Evolutionary conservation across 805 yeast species (phyloP).

Genomic region (Ogataea neopini): DNA sequence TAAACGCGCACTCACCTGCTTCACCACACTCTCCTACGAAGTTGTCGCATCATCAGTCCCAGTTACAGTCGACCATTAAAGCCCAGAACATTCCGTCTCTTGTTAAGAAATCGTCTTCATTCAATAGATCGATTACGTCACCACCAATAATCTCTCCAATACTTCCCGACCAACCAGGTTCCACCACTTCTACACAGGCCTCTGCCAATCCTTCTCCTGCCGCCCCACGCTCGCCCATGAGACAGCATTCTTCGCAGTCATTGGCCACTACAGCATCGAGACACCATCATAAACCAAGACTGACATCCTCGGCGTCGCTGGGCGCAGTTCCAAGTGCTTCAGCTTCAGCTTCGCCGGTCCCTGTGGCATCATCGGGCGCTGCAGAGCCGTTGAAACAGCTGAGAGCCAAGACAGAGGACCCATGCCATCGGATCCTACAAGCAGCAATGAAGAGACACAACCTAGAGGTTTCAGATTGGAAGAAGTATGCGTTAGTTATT

Average conservation of each 20-base stretch:
- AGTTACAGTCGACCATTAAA: slow-evolving; percentile 25
- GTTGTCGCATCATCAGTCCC: slow-evolving; percentile 25
- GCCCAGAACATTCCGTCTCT: slow-evolving; percentile 19
- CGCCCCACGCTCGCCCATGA: slow-evolving; percentile 12
- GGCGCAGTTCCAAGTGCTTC: slow-evolving; percentile 12
- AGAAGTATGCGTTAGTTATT: slow-evolving; percentile 83
- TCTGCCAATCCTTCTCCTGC: slow-evolving; percentile 10
- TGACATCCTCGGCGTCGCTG: slow-evolving; percentile 14
- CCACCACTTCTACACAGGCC: slow-evolving; percentile 8
- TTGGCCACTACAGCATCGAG: background rate
- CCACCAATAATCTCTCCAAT: slow-evolving; percentile 25
- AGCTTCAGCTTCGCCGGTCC: background rate
- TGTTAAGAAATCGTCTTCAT: slow-evolving; percentile 9
- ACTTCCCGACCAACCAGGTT: slow-evolving; percentile 13
- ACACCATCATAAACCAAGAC: slow-evolving; percentile 12
- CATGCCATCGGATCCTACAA: slow-evolving; percentile 83
- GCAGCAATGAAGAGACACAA: slow-evolving; percentile 87
- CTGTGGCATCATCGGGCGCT: slow-evolving; percentile 6
- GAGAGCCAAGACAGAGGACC: slow-evolving; percentile 85
- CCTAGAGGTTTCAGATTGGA: slow-evolving; percentile 77
- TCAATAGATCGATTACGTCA: slow-evolving; percentile 19
- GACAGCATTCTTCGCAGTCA: slow-evolving; percentile 6
- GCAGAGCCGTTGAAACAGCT: slow-evolving; percentile 78
- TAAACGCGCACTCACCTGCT: slow-evolving; percentile 11
- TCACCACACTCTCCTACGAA: slow-evolving; percentile 16